Percentiles rank a stretch among this genome's conserved stretches.
phyloP scores from a whole-genome alignment of 2,329 filamentous ascomycete genomes.

The Rhinocladiella mackenziei region DNA sequence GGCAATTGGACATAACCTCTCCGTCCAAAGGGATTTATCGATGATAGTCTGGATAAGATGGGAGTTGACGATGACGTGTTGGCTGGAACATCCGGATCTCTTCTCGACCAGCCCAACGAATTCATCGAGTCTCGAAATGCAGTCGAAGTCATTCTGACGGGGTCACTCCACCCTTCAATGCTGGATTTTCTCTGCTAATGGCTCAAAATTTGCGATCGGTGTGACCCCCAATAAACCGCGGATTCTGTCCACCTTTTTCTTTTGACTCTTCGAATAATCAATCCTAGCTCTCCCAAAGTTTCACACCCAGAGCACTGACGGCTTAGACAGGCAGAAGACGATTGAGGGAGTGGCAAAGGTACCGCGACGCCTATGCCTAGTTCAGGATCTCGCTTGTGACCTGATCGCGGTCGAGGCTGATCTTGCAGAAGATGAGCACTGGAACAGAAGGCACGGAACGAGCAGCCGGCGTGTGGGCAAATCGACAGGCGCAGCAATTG shows the following conservation, averaged over 20 bases:
- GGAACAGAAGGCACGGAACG: slow-evolving; percentile 1
- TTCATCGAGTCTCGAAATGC: slow-evolving; percentile 94
- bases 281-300: slow-evolving; percentile 6
- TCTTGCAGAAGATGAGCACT: slow-evolving; percentile 5
- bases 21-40: slow-evolving; percentile 76
- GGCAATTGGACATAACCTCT: slow-evolving; percentile 88
- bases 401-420: slow-evolving; percentile 14
- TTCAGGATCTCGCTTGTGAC: slow-evolving; percentile 16
- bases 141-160: slow-evolving; percentile 68
- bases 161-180: slow-evolving; percentile 14
- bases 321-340: slow-evolving; percentile 2
- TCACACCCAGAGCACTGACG: not conserved
- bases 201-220: slow-evolving; percentile 2
- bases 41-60: slow-evolving; percentile 75
- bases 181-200: slow-evolving; percentile 1
- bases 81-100: slow-evolving; percentile 70
- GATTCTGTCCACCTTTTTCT: slow-evolving; percentile 8
- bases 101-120: slow-evolving; percentile 88
- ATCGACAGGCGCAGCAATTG: slow-evolving; percentile 5
- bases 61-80: slow-evolving; percentile 66
- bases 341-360: slow-evolving; percentile 6
- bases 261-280: slow-evolving; percentile 1
- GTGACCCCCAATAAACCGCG: slow-evolving; percentile 1
- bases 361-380: slow-evolving; percentile 1
- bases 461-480: not conserved